Evolutionary conservation across 805 yeast species (phyloP).

Genomic region (Candida silvatica): DNA sequence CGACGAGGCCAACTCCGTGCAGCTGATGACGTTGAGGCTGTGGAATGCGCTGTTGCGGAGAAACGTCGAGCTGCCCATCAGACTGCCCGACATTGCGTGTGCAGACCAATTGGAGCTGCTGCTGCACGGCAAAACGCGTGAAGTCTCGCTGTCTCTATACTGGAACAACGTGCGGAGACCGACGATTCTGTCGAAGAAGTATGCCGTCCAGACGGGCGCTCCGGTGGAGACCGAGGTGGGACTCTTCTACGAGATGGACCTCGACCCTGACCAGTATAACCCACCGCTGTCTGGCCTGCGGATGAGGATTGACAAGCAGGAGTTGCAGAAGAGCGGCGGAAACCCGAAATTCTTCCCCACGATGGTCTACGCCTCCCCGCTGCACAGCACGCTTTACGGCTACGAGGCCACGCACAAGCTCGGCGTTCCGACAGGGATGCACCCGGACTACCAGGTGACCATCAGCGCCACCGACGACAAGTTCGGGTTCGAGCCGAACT

Average conservation of each 20-base stretch:
- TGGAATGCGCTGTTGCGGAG: slow-evolving; percentile 12
- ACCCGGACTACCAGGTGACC: slow-evolving; percentile 17
- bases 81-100: slow-evolving; percentile 9
- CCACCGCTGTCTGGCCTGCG: slow-evolving; percentile 15
- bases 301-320: slow-evolving; percentile 3
- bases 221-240: slow-evolving; percentile 14
- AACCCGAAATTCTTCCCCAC: slow-evolving; percentile 14
- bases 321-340: slow-evolving; percentile 1
- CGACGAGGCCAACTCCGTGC: slow-evolving; percentile 2
- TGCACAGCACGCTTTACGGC: slow-evolving; percentile 11
- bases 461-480: slow-evolving; percentile 3
- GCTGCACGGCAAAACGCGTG: slow-evolving; percentile 7
- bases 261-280: slow-evolving; percentile 12
- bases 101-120: slow-evolving; percentile 14
- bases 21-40: slow-evolving; percentile 5
- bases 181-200: slow-evolving; percentile 4
- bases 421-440: slow-evolving; percentile 15
- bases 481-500: slow-evolving; percentile 3
- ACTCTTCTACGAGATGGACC: slow-evolving; percentile 11
- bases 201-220: slow-evolving; percentile 1
- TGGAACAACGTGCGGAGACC: slow-evolving; percentile 14
- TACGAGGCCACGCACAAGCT: slow-evolving; percentile 11
- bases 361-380: slow-evolving; percentile 14
- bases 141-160: slow-evolving; percentile 8
- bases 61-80: slow-evolving; percentile 10